These are phyloP conservation scores for Miscanthus lutarioriparius DNA, from an alignment of 176 grass and related monocot species.

Conservation along the genomic window DNA sequence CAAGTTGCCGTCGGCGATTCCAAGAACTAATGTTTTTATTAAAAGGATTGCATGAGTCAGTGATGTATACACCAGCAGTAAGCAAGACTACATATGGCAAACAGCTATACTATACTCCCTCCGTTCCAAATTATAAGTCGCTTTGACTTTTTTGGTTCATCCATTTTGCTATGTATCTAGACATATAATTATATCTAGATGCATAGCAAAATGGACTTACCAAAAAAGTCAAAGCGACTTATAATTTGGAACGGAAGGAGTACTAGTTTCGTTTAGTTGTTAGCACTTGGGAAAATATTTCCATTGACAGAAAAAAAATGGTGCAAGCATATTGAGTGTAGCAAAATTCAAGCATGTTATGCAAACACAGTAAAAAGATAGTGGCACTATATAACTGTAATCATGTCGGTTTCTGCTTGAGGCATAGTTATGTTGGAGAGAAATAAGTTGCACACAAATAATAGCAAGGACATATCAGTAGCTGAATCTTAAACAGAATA, in stretches of 20 bases:
- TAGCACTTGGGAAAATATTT: slow-evolving; percentile 2
- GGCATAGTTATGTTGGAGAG: slow-evolving; percentile 13
- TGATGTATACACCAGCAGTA: background rate
- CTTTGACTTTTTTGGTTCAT: too few relatives aligned
- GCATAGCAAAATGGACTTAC: too few relatives aligned
- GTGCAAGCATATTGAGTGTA: slow-evolving; percentile 3
- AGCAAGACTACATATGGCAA: background rate
- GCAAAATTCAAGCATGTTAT: slow-evolving; percentile 22
- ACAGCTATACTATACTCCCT: background rate
- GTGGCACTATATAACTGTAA: slow-evolving; percentile 8
- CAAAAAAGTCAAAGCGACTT: too few relatives aligned
- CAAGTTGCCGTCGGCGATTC: slow-evolving; percentile 81
- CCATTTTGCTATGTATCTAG: too few relatives aligned
- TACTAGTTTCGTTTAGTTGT: background rate
- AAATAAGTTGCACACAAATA: slow-evolving; percentile 5
- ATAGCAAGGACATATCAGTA: slow-evolving; percentile 7
- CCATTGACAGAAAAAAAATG: slow-evolving; percentile 19
- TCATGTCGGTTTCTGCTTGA: slow-evolving; percentile 12
- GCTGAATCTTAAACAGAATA: slow-evolving; percentile 23
- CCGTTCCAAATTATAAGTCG: too few relatives aligned
- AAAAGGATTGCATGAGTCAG: slow-evolving; percentile 29
- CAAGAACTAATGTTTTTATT: slow-evolving; percentile 73
- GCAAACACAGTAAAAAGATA: slow-evolving; percentile 16
- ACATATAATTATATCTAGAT: too few relatives aligned
- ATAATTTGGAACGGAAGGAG: too few relatives aligned